Evolutionary conservation across 1,284 basidiomycete species (phyloP).

Genomic region (Sanghuangporus sanghuang): DNA sequence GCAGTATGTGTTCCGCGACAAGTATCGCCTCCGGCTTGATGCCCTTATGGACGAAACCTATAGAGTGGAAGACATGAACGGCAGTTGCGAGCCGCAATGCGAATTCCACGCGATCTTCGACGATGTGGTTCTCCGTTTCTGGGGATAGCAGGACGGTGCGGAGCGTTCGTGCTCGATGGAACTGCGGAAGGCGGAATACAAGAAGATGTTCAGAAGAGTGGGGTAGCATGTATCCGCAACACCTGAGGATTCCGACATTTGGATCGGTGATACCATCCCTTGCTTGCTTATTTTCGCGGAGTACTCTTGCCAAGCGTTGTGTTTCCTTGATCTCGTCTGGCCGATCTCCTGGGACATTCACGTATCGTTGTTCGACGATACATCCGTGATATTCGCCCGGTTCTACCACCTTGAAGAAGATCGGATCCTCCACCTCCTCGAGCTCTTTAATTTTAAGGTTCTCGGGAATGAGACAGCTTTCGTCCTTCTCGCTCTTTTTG

Average conservation of each 20-base stretch:
- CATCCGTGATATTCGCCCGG: not conserved
- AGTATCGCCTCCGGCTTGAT: slow-evolving; percentile 2
- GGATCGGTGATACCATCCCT: not conserved
- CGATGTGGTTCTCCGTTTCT: not conserved
- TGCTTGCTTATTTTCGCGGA: not conserved
- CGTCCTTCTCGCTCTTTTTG: not conserved
- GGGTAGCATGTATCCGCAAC: not conserved
- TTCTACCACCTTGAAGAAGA: slow-evolving; percentile 1
- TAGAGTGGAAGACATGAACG: slow-evolving; percentile 2
- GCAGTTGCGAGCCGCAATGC: not conserved
- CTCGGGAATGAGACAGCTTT: not conserved
- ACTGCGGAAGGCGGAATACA: not conserved
- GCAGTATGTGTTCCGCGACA: not conserved
- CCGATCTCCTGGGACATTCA: not conserved
- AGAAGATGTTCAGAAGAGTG: not conserved
- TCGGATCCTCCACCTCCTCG: not conserved
- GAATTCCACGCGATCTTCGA: slow-evolving; percentile 1
- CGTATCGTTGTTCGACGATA: not conserved
- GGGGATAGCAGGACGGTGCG: not conserved
- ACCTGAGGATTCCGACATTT: slow-evolving; percentile 3
- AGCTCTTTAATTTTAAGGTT: not conserved
- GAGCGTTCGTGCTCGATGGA: not conserved
- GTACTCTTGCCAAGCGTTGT: not conserved
- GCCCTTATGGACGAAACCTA: not conserved
- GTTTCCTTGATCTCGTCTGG: not conserved